phyloP scores from a whole-genome alignment of 73 alveolate species.

The Stentor coeruleus region DNA sequence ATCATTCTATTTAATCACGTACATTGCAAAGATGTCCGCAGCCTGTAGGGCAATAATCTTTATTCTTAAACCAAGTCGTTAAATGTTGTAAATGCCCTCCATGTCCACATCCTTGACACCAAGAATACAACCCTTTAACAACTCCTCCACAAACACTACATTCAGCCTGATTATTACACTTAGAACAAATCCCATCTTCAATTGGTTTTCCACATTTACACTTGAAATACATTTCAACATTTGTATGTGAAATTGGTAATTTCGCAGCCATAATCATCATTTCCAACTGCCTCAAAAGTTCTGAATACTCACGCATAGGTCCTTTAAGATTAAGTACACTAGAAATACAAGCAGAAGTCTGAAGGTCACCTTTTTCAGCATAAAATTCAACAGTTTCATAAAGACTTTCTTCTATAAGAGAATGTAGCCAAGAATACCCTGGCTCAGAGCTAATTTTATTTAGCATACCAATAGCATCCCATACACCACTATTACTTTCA shows the following conservation, averaged over 20 bases:
- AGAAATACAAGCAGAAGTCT: conserved; percentile 23
- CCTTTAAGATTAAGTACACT: not conserved
- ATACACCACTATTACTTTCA: not conserved
- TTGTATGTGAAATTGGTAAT: not conserved
- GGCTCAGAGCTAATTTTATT: not conserved
- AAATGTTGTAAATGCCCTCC: conserved; percentile 49
- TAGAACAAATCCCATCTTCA: conserved; percentile 8
- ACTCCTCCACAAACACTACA: conserved; percentile 38
- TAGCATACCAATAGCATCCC: not conserved
- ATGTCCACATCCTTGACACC: conserved; percentile 53
- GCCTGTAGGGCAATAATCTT: conserved; percentile 42
- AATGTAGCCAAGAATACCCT: not conserved
- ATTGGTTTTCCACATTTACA: conserved; percentile 7
- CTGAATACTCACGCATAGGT: not conserved
- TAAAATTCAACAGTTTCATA: conserved; percentile 13
- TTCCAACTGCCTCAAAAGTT: not conserved
- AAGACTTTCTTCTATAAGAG: not conserved
- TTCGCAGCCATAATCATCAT: not conserved
- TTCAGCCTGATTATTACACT: not conserved
- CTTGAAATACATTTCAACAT: not conserved
- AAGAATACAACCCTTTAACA: conserved; percentile 37
- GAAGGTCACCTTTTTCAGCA: conserved; percentile 25
- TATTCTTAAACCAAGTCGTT: conserved; percentile 31
- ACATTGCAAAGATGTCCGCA: conserved; percentile 44
- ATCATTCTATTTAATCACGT: too few species aligned